A percentile compares a stretch with the other conserved stretches of the same genome.
Conservation (phyloP, 306 rosid genomes). For the Dryas octopetala region DNA sequence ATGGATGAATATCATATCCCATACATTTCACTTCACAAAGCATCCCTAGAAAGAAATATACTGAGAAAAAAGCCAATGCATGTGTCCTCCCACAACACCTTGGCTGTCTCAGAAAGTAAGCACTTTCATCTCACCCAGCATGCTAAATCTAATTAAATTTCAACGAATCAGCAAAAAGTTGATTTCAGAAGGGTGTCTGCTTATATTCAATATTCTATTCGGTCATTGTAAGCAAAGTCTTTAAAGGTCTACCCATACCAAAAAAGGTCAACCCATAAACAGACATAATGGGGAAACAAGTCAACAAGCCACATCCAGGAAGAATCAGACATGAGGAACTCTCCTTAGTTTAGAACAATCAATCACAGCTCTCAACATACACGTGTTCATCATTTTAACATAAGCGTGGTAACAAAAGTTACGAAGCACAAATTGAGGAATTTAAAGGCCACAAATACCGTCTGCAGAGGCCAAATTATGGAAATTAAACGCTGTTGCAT, state of each 20-base stretch:
- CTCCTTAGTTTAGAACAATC: background rate
- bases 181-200: background rate
- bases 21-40: background rate
- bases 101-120: background rate
- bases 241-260: background rate
- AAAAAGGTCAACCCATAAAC: background rate
- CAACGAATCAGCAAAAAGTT: slow-evolving; percentile 2
- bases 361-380: background rate
- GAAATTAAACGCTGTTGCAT: background rate
- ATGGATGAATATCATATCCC: slow-evolving; percentile 2
- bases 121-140: background rate
- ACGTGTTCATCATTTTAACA: background rate
- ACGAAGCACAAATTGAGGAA: background rate
- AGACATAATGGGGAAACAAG: background rate
- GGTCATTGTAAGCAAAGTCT: background rate
- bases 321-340: background rate
- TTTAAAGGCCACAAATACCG: background rate
- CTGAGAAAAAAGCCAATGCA: background rate
- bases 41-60: background rate
- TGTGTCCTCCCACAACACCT: background rate
- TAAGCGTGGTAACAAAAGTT: background rate
- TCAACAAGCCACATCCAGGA: background rate
- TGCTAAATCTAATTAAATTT: background rate
- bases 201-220: background rate
- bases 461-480: background rate